Percentiles rank a stretch among this genome's conserved stretches.
Evolutionary conservation across 73 alveolate species (phyloP).

Genomic region (Paramecium sexaurelia): DNA sequence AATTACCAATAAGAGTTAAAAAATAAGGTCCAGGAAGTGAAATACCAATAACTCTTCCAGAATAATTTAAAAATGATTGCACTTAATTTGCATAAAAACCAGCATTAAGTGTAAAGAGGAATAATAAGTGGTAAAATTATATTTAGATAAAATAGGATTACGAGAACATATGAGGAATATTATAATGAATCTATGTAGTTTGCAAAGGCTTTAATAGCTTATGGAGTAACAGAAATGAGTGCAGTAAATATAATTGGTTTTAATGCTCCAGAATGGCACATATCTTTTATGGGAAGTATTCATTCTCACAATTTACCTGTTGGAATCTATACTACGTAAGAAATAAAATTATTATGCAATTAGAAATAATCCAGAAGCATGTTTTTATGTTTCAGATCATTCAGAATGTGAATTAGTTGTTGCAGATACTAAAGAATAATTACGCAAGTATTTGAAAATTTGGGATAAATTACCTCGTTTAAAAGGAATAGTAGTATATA

Average conservation of each 20-base stretch:
- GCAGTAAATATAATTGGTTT: constrained; percentile 83
- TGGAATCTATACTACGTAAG: constrained; percentile 86
- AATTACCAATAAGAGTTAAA: constrained; percentile 57
- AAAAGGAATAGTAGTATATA: constrained; percentile 73
- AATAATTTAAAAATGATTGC: constrained; percentile 32
- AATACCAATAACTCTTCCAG: constrained; percentile 51
- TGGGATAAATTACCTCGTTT: constrained; percentile 73
- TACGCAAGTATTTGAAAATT: constrained; percentile 71
- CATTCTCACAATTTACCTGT: constrained; percentile 78
- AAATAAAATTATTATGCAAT: background rate
- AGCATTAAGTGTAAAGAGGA: constrained; percentile 72
- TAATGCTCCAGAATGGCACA: constrained; percentile 90
- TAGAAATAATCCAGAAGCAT: constrained; percentile 80
- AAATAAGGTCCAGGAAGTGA: constrained; percentile 67
- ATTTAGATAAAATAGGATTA: background rate
- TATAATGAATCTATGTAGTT: constrained; percentile 65
- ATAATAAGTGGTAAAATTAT: constrained; percentile 49
- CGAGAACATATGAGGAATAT: constrained; percentile 76
- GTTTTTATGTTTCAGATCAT: constrained; percentile 82
- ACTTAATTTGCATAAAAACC: constrained; percentile 33
- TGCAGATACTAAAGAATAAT: constrained; percentile 74
- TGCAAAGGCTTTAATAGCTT: constrained; percentile 79
- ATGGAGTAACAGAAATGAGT: constrained; percentile 76
- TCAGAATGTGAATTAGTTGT: constrained; percentile 78
- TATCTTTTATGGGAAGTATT: constrained; percentile 80